These are phyloP conservation scores for Trebouxiophyceae sp. DNA, from an alignment of 163 green algal species.

Conservation along the genomic window DNA sequence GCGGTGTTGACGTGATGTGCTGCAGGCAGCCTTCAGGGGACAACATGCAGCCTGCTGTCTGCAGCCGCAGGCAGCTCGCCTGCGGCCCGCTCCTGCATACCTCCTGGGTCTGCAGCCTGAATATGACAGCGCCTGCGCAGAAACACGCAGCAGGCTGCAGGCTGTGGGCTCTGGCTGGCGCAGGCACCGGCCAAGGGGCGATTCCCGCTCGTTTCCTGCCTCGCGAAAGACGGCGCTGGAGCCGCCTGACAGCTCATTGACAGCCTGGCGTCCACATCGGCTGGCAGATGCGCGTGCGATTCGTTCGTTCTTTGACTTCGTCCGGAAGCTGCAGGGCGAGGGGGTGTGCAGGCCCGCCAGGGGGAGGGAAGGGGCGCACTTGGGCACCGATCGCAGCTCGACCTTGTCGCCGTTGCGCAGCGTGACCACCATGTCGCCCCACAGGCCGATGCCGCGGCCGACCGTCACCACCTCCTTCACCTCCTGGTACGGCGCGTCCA, in stretches of 20 bases:
- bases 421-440: conserved; percentile 92
- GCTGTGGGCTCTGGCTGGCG: too few species aligned
- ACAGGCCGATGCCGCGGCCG: conserved; percentile 71
- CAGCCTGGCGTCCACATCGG: background rate
- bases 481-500: conserved; percentile 79
- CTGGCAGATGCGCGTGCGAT: background rate
- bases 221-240: background rate
- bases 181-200: too few species aligned
- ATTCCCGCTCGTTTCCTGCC: too few species aligned
- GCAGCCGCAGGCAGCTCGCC: background rate
- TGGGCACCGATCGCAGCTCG: conserved; percentile 77
- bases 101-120: background rate
- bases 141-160: background rate
- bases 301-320: background rate
- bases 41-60: background rate
- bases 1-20: background rate
- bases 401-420: conserved; percentile 82
- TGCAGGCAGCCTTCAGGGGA: too few species aligned
- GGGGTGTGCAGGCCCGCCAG: background rate
- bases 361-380: conserved; percentile 26
- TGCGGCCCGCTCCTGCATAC: background rate
- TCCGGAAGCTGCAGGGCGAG: background rate
- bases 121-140: background rate
- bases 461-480: conserved; percentile 72
- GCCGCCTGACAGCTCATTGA: background rate